Evolutionary conservation across 164 flowering plant genomes (phyloP).

Genomic region (Nymphaea colorata): DNA sequence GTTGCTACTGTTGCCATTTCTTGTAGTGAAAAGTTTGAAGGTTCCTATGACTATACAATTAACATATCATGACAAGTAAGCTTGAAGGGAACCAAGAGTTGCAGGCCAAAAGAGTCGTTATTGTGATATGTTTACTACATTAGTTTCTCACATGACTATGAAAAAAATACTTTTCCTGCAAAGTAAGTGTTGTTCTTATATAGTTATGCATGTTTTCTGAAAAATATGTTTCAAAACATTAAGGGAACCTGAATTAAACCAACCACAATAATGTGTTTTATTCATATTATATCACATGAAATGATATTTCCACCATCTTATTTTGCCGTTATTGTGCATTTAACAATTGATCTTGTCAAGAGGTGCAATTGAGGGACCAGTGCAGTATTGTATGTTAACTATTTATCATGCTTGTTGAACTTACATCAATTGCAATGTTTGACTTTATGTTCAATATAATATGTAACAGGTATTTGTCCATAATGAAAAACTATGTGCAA

Average conservation of each 20-base stretch:
- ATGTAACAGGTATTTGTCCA: too few species aligned
- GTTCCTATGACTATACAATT: not conserved
- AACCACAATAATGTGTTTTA: not conserved
- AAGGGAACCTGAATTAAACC: not conserved
- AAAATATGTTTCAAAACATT: not conserved
- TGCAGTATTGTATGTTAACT: slow-evolving; percentile 1
- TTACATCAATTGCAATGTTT: too few species aligned
- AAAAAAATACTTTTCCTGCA: not conserved
- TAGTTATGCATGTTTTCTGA: not conserved
- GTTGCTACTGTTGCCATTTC: too few species aligned
- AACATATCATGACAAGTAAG: not conserved
- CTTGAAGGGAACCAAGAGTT: too few species aligned
- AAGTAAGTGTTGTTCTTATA: not conserved
- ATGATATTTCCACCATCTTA: slow-evolving; percentile 2
- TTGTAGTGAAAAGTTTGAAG: not conserved
- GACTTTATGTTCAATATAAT: too few species aligned
- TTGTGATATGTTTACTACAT: not conserved
- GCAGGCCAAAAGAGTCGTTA: not conserved
- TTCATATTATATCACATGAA: not conserved
- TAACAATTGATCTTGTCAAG: slow-evolving; percentile 3
- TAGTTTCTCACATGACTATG: not conserved
- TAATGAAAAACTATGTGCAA: slow-evolving; percentile 6
- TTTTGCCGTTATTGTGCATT: slow-evolving; percentile 6
- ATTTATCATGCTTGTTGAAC: too few species aligned
- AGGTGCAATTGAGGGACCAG: slow-evolving; percentile 6